A percentile compares a stretch with the other conserved stretches of the same genome.
Conservation (phyloP, 306 rosid genomes). For the Cicer chorassanicum region DNA sequence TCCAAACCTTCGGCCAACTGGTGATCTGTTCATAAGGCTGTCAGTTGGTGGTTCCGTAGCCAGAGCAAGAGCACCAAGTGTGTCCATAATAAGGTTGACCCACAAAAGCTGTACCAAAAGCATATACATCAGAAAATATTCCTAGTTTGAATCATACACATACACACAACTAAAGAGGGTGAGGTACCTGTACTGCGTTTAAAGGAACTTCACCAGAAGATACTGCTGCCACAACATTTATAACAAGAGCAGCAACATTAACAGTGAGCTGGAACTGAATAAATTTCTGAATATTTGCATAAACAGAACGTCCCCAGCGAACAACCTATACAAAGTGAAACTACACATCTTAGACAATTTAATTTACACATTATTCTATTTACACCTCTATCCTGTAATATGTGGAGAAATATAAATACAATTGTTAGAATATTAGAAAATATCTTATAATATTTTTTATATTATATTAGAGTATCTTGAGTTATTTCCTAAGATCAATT, state of each 20-base stretch:
- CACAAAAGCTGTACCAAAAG: conserved; percentile 75
- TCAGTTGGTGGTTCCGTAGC: conserved; percentile 99
- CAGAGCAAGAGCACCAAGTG: conserved; percentile 96
- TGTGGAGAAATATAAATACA: neutral
- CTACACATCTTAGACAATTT: conserved; percentile 10
- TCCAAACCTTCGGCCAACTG: conserved; percentile 93
- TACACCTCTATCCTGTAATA: neutral
- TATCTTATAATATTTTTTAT: too few relatives aligned
- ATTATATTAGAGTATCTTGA: too few relatives aligned
- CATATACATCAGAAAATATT: conserved; percentile 41
- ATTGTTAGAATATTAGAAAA: too few relatives aligned
- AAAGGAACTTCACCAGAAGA: conserved; percentile 85
- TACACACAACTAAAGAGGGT: conserved; percentile 35
- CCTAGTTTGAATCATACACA: conserved; percentile 27
- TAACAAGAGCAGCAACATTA: conserved; percentile 88
- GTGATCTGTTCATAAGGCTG: conserved; percentile 79
- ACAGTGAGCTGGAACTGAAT: conserved; percentile 96
- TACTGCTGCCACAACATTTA: conserved; percentile 86
- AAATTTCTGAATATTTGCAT: conserved; percentile 93
- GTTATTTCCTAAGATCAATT: too few relatives aligned
- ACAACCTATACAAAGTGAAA: conserved; percentile 66
- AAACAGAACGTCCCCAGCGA: conserved; percentile 98
- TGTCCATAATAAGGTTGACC: conserved; percentile 99
- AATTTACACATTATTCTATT: neutral
- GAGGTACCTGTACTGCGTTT: conserved; percentile 79